Conservation (phyloP, 768 basidiomycete genomes). For the Leccinum rimulosum region DNA sequence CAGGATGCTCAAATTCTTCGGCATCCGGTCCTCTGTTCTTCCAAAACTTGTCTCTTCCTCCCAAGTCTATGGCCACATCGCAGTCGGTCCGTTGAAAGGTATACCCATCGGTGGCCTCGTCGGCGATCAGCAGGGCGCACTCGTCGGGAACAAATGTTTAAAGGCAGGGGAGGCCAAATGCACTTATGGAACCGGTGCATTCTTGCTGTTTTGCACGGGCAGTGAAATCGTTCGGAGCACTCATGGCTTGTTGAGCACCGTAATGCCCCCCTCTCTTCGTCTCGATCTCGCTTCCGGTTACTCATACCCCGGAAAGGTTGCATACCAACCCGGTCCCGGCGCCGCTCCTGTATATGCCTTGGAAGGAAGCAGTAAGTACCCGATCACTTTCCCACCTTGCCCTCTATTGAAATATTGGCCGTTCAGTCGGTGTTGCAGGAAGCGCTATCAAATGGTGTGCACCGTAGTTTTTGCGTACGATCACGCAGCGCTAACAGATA, state of each 20-base stretch:
- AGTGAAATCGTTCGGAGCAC: constrained; percentile 78
- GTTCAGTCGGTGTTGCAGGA: constrained; percentile 86
- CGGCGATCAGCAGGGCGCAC: constrained; percentile 97
- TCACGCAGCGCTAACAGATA: background rate
- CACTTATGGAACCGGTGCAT: constrained; percentile 97
- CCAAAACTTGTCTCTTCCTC: constrained; percentile 89
- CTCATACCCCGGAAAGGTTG: constrained; percentile 51
- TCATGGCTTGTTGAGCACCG: constrained; percentile 89
- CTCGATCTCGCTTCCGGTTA: background rate
- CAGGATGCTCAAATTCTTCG: constrained; percentile 84
- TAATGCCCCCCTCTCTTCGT: constrained; percentile 29
- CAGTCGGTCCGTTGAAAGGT: constrained; percentile 63
- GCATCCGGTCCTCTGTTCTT: constrained; percentile 69
- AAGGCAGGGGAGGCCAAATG: constrained; percentile 93
- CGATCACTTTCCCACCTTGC: background rate
- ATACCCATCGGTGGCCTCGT: constrained; percentile 89
- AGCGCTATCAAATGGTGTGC: constrained; percentile 87
- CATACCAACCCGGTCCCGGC: constrained; percentile 81
- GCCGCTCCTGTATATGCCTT: constrained; percentile 86
- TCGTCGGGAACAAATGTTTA: constrained; percentile 96
- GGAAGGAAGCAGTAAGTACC: constrained; percentile 85
- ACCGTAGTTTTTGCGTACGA: background rate
- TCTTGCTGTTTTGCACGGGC: constrained; percentile 94
- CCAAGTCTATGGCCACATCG: constrained; percentile 84
- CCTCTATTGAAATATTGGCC: constrained; percentile 1